Percentiles rank a stretch among this genome's conserved stretches.
These are phyloP conservation scores for Rhododendron ovatum DNA, from an alignment of 148 eudicot species.

Conservation along the genomic window DNA sequence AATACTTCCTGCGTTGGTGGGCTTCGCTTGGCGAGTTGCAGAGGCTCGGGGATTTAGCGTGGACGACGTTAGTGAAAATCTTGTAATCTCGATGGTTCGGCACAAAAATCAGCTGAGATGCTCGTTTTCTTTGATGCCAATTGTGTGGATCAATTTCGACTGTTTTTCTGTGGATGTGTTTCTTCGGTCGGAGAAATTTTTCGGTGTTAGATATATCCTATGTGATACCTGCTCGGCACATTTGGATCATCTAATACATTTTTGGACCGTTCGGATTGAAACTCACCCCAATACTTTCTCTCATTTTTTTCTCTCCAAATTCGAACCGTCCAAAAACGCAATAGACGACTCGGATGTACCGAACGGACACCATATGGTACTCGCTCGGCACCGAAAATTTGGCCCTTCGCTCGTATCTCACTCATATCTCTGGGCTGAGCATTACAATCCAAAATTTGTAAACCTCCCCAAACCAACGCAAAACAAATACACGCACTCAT, in stretches of 20 bases:
- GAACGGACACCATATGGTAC: too few species aligned
- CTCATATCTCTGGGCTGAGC: not conserved
- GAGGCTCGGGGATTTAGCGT: not conserved
- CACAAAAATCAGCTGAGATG: not conserved
- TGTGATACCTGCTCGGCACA: fast-evolving
- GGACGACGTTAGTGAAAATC: not conserved
- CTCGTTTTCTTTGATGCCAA: not conserved
- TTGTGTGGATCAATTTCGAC: not conserved
- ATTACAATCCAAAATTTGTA: not conserved
- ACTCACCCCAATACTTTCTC: too few species aligned
- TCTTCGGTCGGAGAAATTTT: not conserved
- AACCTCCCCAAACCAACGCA: not conserved
- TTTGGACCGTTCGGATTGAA: too few species aligned
- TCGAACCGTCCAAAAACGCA: too few species aligned
- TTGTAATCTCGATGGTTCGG: not conserved
- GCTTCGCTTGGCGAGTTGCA: not conserved
- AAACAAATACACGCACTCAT: too few species aligned
- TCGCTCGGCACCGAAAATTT: too few species aligned
- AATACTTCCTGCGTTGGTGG: not conserved
- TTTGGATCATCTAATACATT: too few species aligned
- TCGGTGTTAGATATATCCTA: too few species aligned
- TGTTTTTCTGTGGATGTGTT: not conserved
- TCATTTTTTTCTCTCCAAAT: too few species aligned
- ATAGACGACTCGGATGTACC: fast-evolving
- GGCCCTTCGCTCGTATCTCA: too few species aligned